phyloP scores from a whole-genome alignment of 139 green algal species.

The Volvox reticuliferus region DNA sequence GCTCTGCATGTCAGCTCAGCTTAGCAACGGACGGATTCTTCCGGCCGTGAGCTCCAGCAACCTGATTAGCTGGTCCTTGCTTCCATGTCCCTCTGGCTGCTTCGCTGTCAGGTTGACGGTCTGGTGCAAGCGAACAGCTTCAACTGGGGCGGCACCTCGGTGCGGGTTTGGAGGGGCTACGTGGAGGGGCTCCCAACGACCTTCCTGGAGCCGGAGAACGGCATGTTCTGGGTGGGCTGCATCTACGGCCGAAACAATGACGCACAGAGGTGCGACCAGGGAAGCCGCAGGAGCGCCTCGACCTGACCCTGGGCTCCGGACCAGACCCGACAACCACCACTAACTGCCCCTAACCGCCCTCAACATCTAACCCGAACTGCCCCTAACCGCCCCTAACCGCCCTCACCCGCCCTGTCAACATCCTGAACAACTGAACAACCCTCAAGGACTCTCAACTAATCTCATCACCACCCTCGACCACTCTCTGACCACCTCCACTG shows the following conservation, averaged over 20 bases:
- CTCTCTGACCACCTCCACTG: neutral
- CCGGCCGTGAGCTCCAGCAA: too few relatives aligned
- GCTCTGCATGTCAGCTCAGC: too few relatives aligned
- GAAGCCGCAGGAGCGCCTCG: too few relatives aligned
- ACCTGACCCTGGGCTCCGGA: neutral
- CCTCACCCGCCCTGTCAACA: too few relatives aligned
- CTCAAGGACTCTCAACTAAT: neutral
- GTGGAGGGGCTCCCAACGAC: constrained; percentile 82
- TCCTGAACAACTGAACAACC: too few relatives aligned
- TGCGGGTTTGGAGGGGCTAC: constrained; percentile 73
- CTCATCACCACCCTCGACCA: neutral
- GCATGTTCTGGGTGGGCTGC: constrained; percentile 86
- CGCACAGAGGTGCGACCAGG: constrained; percentile 47
- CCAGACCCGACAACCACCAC: neutral
- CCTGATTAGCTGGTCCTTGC: too few relatives aligned
- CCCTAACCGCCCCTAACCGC: neutral
- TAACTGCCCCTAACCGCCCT: neutral
- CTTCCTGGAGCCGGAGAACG: constrained; percentile 87
- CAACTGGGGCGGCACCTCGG: constrained; percentile 65
- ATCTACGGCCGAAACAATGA: constrained; percentile 91
- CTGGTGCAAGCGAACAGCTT: constrained; percentile 80
- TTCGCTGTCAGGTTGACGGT: constrained; percentile 55
- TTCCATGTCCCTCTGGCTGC: too few relatives aligned
- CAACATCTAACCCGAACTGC: too few relatives aligned
- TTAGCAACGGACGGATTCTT: too few relatives aligned